These are phyloP conservation scores for Yarrowia sp. DNA, from an alignment of 805 yeast species.

Conservation along the genomic window DNA sequence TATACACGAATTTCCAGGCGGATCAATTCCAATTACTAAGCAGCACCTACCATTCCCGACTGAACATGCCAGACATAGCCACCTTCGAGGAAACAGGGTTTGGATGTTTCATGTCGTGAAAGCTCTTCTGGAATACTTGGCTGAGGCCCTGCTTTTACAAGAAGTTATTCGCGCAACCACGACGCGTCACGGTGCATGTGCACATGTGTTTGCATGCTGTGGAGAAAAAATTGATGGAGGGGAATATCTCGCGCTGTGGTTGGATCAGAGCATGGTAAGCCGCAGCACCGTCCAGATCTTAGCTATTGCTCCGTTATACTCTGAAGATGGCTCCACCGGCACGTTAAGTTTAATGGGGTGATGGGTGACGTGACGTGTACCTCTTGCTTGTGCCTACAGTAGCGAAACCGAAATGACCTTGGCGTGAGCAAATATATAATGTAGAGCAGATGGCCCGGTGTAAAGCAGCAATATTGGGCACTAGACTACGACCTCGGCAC, in stretches of 20 bases:
- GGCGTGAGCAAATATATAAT: conserved; percentile 1
- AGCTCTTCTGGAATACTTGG: too few relatives aligned
- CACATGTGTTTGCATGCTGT: background rate
- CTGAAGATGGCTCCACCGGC: conserved; percentile 8
- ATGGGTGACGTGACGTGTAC: conserved; percentile 19
- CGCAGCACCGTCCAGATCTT: too few relatives aligned
- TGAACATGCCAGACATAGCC: too few relatives aligned
- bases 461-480: too few relatives aligned
- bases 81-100: too few relatives aligned
- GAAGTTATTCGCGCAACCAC: too few relatives aligned
- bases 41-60: too few relatives aligned
- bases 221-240: background rate
- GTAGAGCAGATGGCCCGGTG: background rate
- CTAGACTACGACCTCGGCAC: too few relatives aligned
- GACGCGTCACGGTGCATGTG: background rate
- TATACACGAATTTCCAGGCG: too few relatives aligned
- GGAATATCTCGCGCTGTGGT: background rate
- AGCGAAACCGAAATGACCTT: background rate
- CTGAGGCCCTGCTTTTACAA: too few relatives aligned
- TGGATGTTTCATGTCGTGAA: too few relatives aligned
- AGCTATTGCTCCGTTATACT: background rate
- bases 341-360: background rate
- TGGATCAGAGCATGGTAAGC: background rate
- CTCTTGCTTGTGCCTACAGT: background rate
- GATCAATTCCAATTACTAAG: too few relatives aligned